phyloP scores from a whole-genome alignment of 129 eudicot genomes.

The Chrysanthemum lavandulifolium region DNA sequence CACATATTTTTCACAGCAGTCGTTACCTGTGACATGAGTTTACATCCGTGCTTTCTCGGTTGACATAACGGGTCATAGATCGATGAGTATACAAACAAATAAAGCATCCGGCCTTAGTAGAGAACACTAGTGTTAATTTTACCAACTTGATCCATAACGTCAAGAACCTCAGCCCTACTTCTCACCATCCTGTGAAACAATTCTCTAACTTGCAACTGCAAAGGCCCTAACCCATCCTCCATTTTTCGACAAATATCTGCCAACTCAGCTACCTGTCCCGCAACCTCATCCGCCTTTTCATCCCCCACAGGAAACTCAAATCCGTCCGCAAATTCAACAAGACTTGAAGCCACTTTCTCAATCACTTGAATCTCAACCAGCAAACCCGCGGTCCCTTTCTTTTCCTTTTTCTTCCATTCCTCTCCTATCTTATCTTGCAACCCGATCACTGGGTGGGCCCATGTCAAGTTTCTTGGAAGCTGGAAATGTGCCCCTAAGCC shows the following conservation, averaged over 20 bases:
- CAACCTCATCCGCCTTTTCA: slow-evolving; percentile 68
- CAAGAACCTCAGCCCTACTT: slow-evolving; percentile 76
- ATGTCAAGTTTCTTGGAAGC: slow-evolving; percentile 46
- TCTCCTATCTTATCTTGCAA: slow-evolving; percentile 87
- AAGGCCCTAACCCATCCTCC: slow-evolving; percentile 83
- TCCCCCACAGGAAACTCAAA: slow-evolving; percentile 68
- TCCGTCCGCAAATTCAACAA: slow-evolving; percentile 56
- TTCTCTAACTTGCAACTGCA: slow-evolving; percentile 76
- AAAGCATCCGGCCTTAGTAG: slow-evolving; percentile 16
- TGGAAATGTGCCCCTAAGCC: slow-evolving; percentile 54
- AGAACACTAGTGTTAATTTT: slow-evolving; percentile 44
- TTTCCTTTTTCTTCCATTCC: slow-evolving; percentile 79
- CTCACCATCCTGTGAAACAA: slow-evolving; percentile 92
- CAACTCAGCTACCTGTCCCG: slow-evolving; percentile 57
- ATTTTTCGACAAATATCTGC: slow-evolving; percentile 60
- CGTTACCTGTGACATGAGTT: no score
- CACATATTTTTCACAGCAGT: no score
- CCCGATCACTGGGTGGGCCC: slow-evolving; percentile 60
- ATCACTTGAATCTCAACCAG: slow-evolving; percentile 68
- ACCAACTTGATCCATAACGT: slow-evolving; percentile 66
- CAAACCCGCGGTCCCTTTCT: slow-evolving; percentile 63
- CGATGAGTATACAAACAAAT: slow-evolving; percentile 18
- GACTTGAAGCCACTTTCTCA: slow-evolving; percentile 52
- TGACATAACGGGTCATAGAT: no score
- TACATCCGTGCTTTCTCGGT: no score